Evolutionary conservation across 495 filamentous ascomycete species (phyloP), one percentile per base, ranked within the genome.

Genomic region (Amniculicola lignicola): DNA sequence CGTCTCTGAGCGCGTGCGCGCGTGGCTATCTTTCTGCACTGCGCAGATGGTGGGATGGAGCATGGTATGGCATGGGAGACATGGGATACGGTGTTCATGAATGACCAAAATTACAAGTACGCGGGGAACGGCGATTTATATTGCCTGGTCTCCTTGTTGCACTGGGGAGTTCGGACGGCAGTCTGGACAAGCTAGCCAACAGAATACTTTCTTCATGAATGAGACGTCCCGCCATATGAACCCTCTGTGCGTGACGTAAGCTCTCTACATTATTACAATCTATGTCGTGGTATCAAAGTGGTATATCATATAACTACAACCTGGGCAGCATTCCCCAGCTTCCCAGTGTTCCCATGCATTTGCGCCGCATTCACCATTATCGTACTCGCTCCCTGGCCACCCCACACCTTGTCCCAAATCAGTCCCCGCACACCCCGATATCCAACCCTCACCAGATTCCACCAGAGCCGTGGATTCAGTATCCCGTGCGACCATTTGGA

Each of bases 331-430:
- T 88, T 90, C 12, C 74, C 71, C 54, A 93, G 66, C 61, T 76
- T 77, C 3, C 84, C 86, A 9, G 80, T 85, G 45, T 79, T 81
- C 11, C 78, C 75, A 68, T 85, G 80, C 74, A 86, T 86, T 62
- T 88, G 78, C 0, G 87, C 79, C 2, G 88, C 88, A 71, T 94
- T 94, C 7, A 92, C 79, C 79, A 93, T 75, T 64, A 88, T 67
- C 0, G 63, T 68, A 75, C 77, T 18, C 78, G 80, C 19, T 56
- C 68, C 36, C 64, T 82, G 81, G 1, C 86, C 81, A 23, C 79
- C 82, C 84, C 87, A 89, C 2, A 86, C 70, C 29, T 69, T 70
- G 50, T 84, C 80, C 88, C 89, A 93, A 10, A 90, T 50, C 14
- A 94, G 70, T 6, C 79, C 83, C 18, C 74, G 66, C 0, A 83